Percentiles rank a stretch among this genome's conserved stretches.
Evolutionary conservation across 805 yeast species (phyloP).

Genomic region (Candida glaebosa): DNA sequence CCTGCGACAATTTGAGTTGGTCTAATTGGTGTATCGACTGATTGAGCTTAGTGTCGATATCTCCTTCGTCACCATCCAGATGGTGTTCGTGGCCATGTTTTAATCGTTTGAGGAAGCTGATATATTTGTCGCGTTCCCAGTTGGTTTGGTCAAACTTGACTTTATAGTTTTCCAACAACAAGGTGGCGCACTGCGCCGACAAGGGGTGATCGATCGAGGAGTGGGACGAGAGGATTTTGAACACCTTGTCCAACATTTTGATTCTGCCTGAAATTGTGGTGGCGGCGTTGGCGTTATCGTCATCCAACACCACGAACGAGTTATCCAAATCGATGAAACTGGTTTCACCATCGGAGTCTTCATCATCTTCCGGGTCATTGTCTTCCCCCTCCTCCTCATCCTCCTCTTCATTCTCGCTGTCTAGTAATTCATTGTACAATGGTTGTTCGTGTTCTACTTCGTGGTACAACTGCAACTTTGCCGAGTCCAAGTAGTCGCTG

Average conservation of each 20-base stretch:
- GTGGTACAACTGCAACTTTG: constrained; percentile 34
- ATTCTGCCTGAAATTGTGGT: constrained; percentile 46
- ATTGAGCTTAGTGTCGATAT: constrained; percentile 35
- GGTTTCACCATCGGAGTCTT: constrained; percentile 7
- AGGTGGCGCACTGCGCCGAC: constrained; percentile 78
- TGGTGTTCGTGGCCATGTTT: too few relatives aligned
- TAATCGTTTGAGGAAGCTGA: constrained; percentile 67
- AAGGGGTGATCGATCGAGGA: constrained; percentile 81
- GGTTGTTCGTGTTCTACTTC: constrained; percentile 21
- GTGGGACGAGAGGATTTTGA: constrained; percentile 63
- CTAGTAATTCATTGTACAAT: constrained; percentile 29
- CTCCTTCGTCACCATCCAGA: constrained; percentile 14
- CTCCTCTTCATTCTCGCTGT: constrained; percentile 20
- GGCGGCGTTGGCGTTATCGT: constrained; percentile 7
- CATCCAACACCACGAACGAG: constrained; percentile 4
- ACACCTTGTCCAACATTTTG: constrained; percentile 58
- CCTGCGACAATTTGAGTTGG: constrained; percentile 37
- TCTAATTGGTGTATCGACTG: constrained; percentile 46
- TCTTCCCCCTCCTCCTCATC: constrained; percentile 16
- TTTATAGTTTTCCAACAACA: constrained; percentile 61
- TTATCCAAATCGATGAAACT: constrained; percentile 1
- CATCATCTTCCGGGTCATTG: constrained; percentile 10
- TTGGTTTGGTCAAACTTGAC: constrained; percentile 67
- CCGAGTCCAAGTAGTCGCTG: constrained; percentile 33
- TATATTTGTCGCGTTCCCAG: constrained; percentile 74